A percentile compares a stretch with the other conserved stretches of the same genome.
phyloP scores from a whole-genome alignment of 805 yeast species.

The Nadsonia fulvescens region DNA sequence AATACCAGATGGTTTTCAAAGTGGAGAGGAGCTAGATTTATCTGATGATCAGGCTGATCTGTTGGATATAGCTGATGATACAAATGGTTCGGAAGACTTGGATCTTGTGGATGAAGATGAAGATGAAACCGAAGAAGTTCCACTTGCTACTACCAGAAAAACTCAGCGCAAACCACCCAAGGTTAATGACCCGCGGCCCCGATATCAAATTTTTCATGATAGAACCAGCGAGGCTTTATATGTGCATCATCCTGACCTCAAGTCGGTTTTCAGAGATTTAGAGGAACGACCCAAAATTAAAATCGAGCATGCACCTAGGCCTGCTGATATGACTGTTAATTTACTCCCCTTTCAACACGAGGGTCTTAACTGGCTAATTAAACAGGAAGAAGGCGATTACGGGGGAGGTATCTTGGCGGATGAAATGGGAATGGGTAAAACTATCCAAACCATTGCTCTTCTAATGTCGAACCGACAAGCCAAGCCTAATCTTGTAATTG shows the following conservation, averaged over 20 bases:
- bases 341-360: slow-evolving; percentile 84
- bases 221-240: slow-evolving; percentile 51
- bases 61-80: not conserved
- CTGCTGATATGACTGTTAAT: slow-evolving; percentile 53
- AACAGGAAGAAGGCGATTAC: slow-evolving; percentile 59
- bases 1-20: no score
- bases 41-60: slow-evolving; percentile 1
- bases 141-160: slow-evolving; percentile 1
- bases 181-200: no score
- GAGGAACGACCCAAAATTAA: slow-evolving; percentile 27
- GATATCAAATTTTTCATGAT: slow-evolving; percentile 18
- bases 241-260: slow-evolving; percentile 63
- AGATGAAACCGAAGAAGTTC: slow-evolving; percentile 3
- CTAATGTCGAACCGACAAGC: slow-evolving; percentile 50
- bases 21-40: no score
- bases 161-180: no score
- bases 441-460: slow-evolving; percentile 86
- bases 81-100: not conserved
- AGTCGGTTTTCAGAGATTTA: slow-evolving; percentile 51
- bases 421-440: slow-evolving; percentile 99
- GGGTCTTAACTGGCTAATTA: slow-evolving; percentile 75
- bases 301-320: slow-evolving; percentile 39
- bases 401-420: slow-evolving; percentile 91
- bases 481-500: slow-evolving; percentile 74
- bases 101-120: slow-evolving; percentile 2